Conservation (phyloP, 345 rosid species). For the Arabidopsis arenosa region DNA sequence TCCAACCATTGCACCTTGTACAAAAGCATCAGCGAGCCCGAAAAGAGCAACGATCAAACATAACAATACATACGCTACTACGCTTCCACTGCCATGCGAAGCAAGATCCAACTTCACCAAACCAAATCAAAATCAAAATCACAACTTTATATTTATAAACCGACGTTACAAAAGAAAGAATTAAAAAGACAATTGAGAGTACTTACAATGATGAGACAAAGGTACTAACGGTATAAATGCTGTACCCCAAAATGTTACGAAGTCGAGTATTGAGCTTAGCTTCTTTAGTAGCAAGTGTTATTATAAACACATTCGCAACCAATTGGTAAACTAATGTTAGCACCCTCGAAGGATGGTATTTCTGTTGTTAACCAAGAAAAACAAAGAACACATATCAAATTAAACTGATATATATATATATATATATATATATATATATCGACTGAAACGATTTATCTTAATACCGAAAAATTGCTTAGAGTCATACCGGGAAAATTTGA, state of each 20-base stretch:
- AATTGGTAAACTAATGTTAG: slow-evolving; percentile 86
- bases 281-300: slow-evolving; percentile 64
- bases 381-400: background rate
- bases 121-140: background rate
- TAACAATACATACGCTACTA: slow-evolving; percentile 68
- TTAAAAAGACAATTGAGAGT: background rate
- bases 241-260: slow-evolving; percentile 73
- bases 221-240: slow-evolving; percentile 59
- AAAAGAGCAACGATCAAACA: slow-evolving; percentile 66
- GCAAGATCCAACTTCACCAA: slow-evolving; percentile 74
- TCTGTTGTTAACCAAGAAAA: slow-evolving; percentile 45
- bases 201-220: slow-evolving; percentile 73
- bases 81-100: slow-evolving; percentile 76
- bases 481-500: slow-evolving; percentile 66
- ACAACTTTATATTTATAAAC: background rate
- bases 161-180: background rate
- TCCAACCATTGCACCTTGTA: slow-evolving; percentile 91
- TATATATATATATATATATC: background rate
- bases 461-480: background rate
- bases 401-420: background rate
- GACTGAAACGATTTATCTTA: background rate
- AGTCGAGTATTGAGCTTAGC: slow-evolving; percentile 70
- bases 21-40: slow-evolving; percentile 86
- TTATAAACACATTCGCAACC: slow-evolving; percentile 66
- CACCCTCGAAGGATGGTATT: slow-evolving; percentile 75